Base-by-base conservation (phyloP, 495 filamentous ascomycete species). In the Alectoria sarmentosa region DNA sequence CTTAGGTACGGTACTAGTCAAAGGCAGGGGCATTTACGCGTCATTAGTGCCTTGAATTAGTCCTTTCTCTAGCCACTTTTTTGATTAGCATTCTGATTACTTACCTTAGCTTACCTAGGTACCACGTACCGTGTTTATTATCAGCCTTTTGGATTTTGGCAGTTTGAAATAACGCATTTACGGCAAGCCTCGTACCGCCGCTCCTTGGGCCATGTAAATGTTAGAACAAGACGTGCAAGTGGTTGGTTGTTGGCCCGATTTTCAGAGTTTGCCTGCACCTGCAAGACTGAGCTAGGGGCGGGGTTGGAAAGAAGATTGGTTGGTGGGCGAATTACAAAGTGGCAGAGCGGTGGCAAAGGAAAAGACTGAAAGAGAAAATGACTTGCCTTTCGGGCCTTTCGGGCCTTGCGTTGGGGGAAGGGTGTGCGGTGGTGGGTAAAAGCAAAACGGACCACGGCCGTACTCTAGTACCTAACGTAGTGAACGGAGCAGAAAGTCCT, bases 291-390 rank as follows among this genome's bases (percentile, higher is more conserved):
- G 21, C 42, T 65, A 60, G 63, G 34, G 32, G 57, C 34, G 44
- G 37, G 49, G 28, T 36, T 59, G 41, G 63, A 28, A 65, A 4
- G 38, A 30, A 7, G 21, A 59, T 23, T 60, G 55, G 56, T 60
- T 65, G 63, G 63, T 54, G 63, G 58, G 63, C 63, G 23, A 52
- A 49, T 38, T 41, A 34, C 37, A 28, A 44, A 58, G 56, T 46
- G 56, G 63, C 42, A 60, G 26, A 49, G 44, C 55, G 55, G 57
- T 41, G 62, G 42, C 62, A 64, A 60, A 54, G 48, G 15, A 15
- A 49, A 14, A 11, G 23, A 37, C 10, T 49, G 48, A 1, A 52
- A 23, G 26, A 48, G 9, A 9, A 44, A 4, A 48, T 48, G 1
- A 23, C n/a, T 65, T 41, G 57, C 26, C 61, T 14, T 62, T 37